phyloP scores from a whole-genome alignment of 164 flowering plant genomes.

The Kingdonia uniflora region DNA sequence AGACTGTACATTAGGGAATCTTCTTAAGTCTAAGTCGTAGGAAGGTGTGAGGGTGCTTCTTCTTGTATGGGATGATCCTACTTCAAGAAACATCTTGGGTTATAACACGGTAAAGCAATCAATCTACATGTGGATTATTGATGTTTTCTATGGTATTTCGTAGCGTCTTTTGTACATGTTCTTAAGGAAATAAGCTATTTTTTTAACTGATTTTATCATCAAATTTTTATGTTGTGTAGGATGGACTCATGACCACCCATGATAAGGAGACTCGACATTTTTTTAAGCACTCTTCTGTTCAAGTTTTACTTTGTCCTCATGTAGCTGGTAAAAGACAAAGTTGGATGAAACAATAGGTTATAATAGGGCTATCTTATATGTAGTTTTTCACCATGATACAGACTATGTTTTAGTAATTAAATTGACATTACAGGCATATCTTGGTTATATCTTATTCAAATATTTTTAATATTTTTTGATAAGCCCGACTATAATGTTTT shows the following conservation, averaged over 20 bases:
- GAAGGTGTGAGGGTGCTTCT: constrained; percentile 96
- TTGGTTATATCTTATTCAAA: too few relatives aligned
- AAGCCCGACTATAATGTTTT: too few relatives aligned
- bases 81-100: constrained; percentile 78
- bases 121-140: neutral
- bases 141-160: too few relatives aligned
- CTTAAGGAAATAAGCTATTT: neutral
- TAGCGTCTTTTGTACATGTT: neutral
- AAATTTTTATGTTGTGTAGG: constrained; percentile 30
- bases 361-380: neutral
- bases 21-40: constrained; percentile 76
- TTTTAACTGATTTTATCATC: neutral
- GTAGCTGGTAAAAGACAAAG: constrained; percentile 87
- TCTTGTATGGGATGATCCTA: constrained; percentile 97
- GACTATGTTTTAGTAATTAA: too few relatives aligned
- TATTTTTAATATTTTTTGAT: too few relatives aligned
- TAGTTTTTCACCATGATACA: too few relatives aligned
- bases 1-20: constrained; percentile 63
- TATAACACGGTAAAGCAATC: constrained; percentile 46
- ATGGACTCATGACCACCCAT: constrained; percentile 90
- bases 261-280: constrained; percentile 93
- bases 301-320: constrained; percentile 85
- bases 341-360: constrained; percentile 74
- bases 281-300: constrained; percentile 92
- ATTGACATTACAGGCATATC: too few relatives aligned